These are phyloP conservation scores for Chytridium lagenaria DNA, from an alignment of 371 early-diverging fungal species.

Conservation along the genomic window DNA sequence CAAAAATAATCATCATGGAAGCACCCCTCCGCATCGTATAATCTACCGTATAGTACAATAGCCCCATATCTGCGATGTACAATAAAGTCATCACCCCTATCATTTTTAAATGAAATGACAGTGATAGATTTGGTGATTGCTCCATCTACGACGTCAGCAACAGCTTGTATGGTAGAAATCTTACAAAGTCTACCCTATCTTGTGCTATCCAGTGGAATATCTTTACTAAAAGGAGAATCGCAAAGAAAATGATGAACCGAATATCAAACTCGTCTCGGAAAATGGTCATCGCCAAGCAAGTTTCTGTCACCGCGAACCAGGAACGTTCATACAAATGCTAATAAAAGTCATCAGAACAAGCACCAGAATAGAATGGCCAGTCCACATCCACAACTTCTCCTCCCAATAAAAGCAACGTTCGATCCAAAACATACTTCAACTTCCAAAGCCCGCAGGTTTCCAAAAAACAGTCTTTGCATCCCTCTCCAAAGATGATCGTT, in stretches of 20 bases:
- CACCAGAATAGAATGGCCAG: not conserved
- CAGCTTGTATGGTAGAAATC: slow-evolving; percentile 32
- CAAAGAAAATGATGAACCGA: slow-evolving; percentile 81
- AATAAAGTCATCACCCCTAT: slow-evolving; percentile 69
- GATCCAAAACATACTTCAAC: slow-evolving; percentile 68
- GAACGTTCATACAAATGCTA: slow-evolving; percentile 93
- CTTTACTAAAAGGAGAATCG: slow-evolving; percentile 83
- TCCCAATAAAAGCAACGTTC: not conserved
- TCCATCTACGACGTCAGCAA: slow-evolving; percentile 70
- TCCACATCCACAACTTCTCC: not conserved
- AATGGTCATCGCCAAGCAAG: slow-evolving; percentile 93
- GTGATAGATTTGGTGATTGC: slow-evolving; percentile 71
- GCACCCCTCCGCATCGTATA: slow-evolving; percentile 70
- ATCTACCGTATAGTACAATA: slow-evolving; percentile 72
- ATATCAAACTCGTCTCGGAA: slow-evolving; percentile 94
- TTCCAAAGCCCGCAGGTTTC: slow-evolving; percentile 87
- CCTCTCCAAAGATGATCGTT: slow-evolving; percentile 74
- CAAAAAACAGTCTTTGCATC: slow-evolving; percentile 85
- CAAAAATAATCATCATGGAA: slow-evolving; percentile 94
- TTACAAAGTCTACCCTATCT: slow-evolving; percentile 91
- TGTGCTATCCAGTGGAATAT: slow-evolving; percentile 95
- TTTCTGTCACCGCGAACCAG: slow-evolving; percentile 96
- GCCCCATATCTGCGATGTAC: slow-evolving; percentile 66
- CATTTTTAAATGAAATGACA: slow-evolving; percentile 72
- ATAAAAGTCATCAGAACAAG: slow-evolving; percentile 6